phyloP scores from a whole-genome alignment of 768 basidiomycete species.

The Tylopilus vinaceipallidus region DNA sequence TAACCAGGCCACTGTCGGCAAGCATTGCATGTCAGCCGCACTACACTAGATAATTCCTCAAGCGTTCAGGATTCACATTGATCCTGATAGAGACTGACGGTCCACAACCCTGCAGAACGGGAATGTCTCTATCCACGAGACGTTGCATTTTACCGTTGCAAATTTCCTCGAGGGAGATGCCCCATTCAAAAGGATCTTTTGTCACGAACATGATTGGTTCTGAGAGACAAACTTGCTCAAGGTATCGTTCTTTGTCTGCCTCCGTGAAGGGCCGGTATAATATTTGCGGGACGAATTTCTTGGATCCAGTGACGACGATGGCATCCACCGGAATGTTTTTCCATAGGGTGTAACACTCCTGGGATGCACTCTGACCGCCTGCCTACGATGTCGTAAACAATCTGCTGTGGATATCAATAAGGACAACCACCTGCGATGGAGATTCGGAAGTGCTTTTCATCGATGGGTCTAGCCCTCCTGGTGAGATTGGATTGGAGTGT shows the following conservation, averaged over 20 bases:
- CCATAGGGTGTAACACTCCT: constrained; percentile 16
- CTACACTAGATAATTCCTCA: not conserved
- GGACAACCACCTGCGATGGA: not conserved
- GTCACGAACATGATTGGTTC: constrained; percentile 59
- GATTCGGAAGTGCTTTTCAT: not conserved
- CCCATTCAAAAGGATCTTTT: constrained; percentile 51
- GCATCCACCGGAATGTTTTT: constrained; percentile 8
- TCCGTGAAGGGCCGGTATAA: constrained; percentile 72
- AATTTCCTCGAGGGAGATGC: constrained; percentile 60
- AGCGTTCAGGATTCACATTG: constrained; percentile 41
- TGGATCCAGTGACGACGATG: constrained; percentile 29
- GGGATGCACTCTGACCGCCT: constrained; percentile 2
- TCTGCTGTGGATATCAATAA: not conserved
- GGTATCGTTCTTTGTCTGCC: constrained; percentile 69
- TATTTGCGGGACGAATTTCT: constrained; percentile 58
- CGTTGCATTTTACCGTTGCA: constrained; percentile 52
- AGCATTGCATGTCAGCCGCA: not conserved
- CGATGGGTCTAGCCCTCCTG: not conserved
- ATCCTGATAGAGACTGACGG: constrained; percentile 73
- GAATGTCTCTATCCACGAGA: constrained; percentile 53
- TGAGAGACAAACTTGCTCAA: constrained; percentile 62
- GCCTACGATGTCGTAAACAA: constrained; percentile 2
- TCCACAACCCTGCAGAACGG: constrained; percentile 63
- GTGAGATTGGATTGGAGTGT: not conserved
- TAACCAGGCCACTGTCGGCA: constrained; percentile 71